Conservation (phyloP, 2,329 filamentous ascomycete species). For the Botrytis aclada region DNA sequence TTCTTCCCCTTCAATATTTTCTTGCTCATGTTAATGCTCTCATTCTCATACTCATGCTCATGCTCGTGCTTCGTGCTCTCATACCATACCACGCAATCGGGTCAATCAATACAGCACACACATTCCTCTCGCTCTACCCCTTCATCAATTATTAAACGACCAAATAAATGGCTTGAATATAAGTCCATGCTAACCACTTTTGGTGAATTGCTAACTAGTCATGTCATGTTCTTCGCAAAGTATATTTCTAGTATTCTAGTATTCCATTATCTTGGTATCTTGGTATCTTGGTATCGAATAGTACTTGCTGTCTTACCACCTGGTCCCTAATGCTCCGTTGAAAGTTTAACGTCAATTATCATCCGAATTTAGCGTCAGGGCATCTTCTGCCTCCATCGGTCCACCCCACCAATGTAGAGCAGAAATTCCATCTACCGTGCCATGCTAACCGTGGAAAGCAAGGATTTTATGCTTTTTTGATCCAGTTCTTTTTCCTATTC, state of each 20-base stretch:
- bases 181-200: not conserved
- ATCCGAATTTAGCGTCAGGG: constrained; percentile 3
- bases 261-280: not conserved
- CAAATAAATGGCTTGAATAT: not conserved
- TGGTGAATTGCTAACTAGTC: not conserved
- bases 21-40: not conserved
- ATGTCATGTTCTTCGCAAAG: not conserved
- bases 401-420: constrained; percentile 10
- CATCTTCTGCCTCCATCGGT: constrained; percentile 13
- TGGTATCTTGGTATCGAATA: not conserved
- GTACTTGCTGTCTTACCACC: not conserved
- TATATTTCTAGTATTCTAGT: not conserved
- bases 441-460: constrained; percentile 9
- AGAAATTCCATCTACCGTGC: not conserved
- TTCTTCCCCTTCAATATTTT: not conserved
- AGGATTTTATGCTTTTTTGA: constrained; percentile 7
- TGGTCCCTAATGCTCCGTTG: not conserved
- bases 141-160: not conserved
- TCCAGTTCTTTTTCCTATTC: constrained; percentile 13
- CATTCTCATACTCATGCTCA: not conserved
- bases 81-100: constrained; percentile 12
- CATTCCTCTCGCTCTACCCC: not conserved
- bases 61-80: constrained; percentile 5
- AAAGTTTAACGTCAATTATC: not conserved
- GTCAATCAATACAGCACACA: not conserved